These are phyloP conservation scores for Cinchona pubescens DNA, from an alignment of 257 asterid species.

Conservation along the genomic window DNA sequence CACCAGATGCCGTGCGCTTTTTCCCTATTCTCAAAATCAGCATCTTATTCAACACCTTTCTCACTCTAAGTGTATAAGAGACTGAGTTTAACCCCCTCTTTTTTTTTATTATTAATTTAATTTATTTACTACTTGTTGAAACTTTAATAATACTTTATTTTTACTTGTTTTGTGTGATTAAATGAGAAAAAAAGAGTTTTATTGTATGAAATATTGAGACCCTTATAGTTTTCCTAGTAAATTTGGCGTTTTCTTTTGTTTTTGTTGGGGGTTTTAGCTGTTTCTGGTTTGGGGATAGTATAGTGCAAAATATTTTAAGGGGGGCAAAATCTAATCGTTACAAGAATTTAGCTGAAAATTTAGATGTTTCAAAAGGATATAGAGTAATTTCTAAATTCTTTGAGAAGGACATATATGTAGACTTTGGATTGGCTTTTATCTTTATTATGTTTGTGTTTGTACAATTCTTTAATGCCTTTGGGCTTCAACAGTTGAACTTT, in stretches of 20 bases:
- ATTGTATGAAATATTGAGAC: neutral
- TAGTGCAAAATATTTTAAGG: too few species aligned
- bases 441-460: too few species aligned
- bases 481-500: too few species aligned
- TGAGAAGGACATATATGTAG: neutral
- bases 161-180: neutral
- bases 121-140: neutral
- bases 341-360: too few species aligned
- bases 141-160: neutral
- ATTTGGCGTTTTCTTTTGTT: neutral
- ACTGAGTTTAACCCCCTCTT: neutral
- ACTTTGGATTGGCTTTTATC: neutral
- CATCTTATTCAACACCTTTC: conserved; percentile 12
- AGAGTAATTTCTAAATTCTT: too few species aligned
- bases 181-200: neutral
- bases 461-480: neutral
- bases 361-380: too few species aligned
- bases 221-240: neutral
- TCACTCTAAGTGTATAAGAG: conserved; percentile 24
- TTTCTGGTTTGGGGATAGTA: neutral
- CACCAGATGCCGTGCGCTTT: conserved; percentile 14
- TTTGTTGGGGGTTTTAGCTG: neutral
- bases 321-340: too few species aligned
- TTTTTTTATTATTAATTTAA: too few species aligned
- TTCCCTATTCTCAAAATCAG: conserved; percentile 5